These are phyloP conservation scores for Metarhizium rileyi DNA, from an alignment of 2,329 filamentous ascomycete genomes.

Conservation along the genomic window DNA sequence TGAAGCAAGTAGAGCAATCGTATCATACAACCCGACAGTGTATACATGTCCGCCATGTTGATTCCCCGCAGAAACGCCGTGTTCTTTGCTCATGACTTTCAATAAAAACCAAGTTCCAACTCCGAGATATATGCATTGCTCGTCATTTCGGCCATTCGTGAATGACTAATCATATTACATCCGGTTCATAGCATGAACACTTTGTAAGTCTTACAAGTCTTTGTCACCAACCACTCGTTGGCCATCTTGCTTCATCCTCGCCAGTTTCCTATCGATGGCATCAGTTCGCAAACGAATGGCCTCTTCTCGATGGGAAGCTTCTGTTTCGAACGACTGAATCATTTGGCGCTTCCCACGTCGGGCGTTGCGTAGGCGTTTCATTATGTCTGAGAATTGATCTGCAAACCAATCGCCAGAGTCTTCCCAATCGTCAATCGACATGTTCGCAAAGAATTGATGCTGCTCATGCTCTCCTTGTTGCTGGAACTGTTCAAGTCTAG, in stretches of 20 bases:
- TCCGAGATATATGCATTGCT: neutral
- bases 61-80: constrained; percentile 1
- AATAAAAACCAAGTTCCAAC: neutral
- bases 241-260: constrained; percentile 46
- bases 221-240: constrained; percentile 43
- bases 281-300: constrained; percentile 42
- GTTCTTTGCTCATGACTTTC: neutral
- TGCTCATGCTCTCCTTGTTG: constrained; percentile 36
- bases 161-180: neutral
- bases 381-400: constrained; percentile 40
- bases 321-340: constrained; percentile 42
- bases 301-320: constrained; percentile 45
- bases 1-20: constrained; percentile 5
- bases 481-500: constrained; percentile 41
- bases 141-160: neutral
- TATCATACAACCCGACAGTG: neutral
- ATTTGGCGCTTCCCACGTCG: constrained; percentile 39
- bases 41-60: neutral
- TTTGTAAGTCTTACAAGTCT: constrained; percentile 8
- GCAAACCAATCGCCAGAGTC: constrained; percentile 51
- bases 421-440: constrained; percentile 49
- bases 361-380: constrained; percentile 37
- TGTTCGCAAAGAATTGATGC: constrained; percentile 39
- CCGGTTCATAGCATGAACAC: neutral
- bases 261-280: constrained; percentile 44